Base-by-base conservation (phyloP, 2,329 filamentous ascomycete genomes). In the Paraphaeosphaeria minitans region DNA sequence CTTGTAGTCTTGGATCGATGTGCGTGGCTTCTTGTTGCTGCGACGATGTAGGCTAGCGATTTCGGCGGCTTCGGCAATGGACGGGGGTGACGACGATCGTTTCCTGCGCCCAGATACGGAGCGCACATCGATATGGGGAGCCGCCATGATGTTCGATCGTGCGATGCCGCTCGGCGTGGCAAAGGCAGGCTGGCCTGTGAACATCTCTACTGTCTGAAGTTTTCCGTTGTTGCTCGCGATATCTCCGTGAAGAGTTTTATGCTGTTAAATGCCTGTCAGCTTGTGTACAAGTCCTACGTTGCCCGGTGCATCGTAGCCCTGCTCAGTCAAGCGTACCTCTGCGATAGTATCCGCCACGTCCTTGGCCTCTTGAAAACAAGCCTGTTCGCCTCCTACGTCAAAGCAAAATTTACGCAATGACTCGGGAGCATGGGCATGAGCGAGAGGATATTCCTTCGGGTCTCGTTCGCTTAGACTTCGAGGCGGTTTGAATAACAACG, bases 381-480 rank as follows among this genome's bases (percentile, higher is more conserved):
- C 83, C 8, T 85, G 80, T 58, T 82, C 81, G 46, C 87, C 85
- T 49, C 86, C 85, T 37, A 90, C 80, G 53, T 89, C 87, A 67
- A 96, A 93, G 42, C 85, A 88, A 72, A 98, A 90, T 57, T 87
- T 88, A 62, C 87, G 87, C 60, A 99, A 81, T 53, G 90, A 88
- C 16, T 87, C 85, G 2, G 95, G 95, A 1, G 93, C 96, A 1
- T 92, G 89, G 51, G 91, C 88, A 62, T 86, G 84, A 39, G 94
- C 94, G 31, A 99, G 82, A 41, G 95, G 95, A 75, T 96, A 99
- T 68, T 95, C 87, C 75, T 96, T 96, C 14, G 89, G 84, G 76
- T 98, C 93, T 58, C 97, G 86, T 55, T 88, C 84, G 59, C 85
- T 82, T 35, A 93, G 83, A 53, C 87, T 85, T 54, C 86, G 86